phyloP scores from a whole-genome alignment of 257 asterid species.

The Linderniella brevidens region DNA sequence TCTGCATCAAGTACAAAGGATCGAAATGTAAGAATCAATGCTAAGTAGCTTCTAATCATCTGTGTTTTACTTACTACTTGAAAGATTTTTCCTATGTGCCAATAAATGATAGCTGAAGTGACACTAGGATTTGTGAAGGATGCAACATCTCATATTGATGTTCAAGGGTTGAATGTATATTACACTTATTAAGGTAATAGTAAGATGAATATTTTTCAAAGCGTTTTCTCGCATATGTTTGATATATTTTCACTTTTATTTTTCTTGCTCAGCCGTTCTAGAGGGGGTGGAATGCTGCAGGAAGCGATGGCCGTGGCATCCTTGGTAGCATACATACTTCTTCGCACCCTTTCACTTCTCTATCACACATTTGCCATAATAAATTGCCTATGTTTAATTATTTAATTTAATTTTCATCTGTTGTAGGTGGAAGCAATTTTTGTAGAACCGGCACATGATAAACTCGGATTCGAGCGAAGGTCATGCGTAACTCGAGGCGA shows the following conservation, averaged over 20 bases:
- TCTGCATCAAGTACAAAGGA: constrained; percentile 19
- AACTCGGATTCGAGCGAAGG: constrained; percentile 60
- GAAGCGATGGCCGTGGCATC: constrained; percentile 85
- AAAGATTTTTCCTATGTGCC: neutral
- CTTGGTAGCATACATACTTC: constrained; percentile 18
- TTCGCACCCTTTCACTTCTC: neutral
- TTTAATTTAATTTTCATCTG: neutral
- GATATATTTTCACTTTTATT: too few relatives aligned
- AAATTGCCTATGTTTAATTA: too few relatives aligned
- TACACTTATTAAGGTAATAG: constrained; percentile 76
- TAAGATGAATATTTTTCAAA: too few relatives aligned
- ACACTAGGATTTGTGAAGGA: constrained; percentile 66
- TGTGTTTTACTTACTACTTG: neutral
- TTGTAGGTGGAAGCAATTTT: constrained; percentile 57
- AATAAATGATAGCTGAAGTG: constrained; percentile 31
- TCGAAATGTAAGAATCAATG: constrained; percentile 29
- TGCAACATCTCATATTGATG: constrained; percentile 52
- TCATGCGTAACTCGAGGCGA: constrained; percentile 29
- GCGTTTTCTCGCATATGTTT: neutral
- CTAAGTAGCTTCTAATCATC: too few relatives aligned
- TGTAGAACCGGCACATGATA: constrained; percentile 70
- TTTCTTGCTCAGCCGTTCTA: constrained; percentile 44
- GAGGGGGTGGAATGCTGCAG: constrained; percentile 88
- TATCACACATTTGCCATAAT: too few relatives aligned
- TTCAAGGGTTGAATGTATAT: constrained; percentile 80